phyloP scores from a whole-genome alignment of 176 grass and related monocot genomes.

The Oryza meyeriana region DNA sequence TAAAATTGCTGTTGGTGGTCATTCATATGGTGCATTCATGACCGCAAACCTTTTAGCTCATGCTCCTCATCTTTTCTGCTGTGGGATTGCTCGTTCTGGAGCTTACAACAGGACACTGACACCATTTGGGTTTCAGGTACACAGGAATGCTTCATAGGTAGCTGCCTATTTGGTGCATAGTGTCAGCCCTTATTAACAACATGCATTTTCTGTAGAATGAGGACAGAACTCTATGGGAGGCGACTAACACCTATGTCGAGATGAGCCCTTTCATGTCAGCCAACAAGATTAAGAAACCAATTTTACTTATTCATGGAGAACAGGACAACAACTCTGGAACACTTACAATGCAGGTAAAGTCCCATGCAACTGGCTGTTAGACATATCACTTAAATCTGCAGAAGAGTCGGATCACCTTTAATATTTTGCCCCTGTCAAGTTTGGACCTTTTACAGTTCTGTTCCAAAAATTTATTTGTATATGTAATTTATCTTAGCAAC shows the following conservation, averaged over 20 bases:
- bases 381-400: neutral
- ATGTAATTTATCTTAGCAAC: constrained; percentile 16
- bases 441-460: neutral
- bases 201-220: constrained; percentile 65
- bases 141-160: neutral
- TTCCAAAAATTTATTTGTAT: neutral
- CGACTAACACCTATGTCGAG: constrained; percentile 74
- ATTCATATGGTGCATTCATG: constrained; percentile 99
- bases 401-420: neutral
- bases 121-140: constrained; percentile 99
- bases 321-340: constrained; percentile 99
- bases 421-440: constrained; percentile 6
- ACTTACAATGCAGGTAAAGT: constrained; percentile 90
- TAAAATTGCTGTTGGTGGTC: constrained; percentile 97
- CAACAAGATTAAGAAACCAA: constrained; percentile 97
- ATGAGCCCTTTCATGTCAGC: constrained; percentile 99
- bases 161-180: neutral
- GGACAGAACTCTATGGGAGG: constrained; percentile 99
- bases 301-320: constrained; percentile 97
- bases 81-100: constrained; percentile 92
- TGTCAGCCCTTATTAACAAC: neutral
- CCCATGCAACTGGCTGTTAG: neutral
- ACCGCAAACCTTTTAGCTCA: constrained; percentile 98
- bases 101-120: constrained; percentile 98
- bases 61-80: constrained; percentile 95